phyloP scores from a whole-genome alignment of 805 yeast species.

The Pichia manshurica region DNA sequence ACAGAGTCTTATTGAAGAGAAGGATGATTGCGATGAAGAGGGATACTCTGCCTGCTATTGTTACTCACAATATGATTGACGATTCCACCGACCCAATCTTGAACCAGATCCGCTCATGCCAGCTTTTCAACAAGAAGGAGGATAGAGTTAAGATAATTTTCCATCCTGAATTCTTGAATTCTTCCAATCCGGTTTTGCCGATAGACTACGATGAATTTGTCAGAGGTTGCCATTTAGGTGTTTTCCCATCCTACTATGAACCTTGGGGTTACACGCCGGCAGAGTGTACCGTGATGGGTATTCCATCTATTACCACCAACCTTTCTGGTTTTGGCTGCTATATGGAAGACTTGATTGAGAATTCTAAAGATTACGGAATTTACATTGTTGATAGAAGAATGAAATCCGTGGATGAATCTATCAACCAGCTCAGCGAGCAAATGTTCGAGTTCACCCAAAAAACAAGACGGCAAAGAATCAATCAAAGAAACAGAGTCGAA shows the following conservation, averaged over 20 bases:
- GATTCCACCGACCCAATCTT: constrained; percentile 87
- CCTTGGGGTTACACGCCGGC: constrained; percentile 99
- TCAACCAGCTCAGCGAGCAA: constrained; percentile 79
- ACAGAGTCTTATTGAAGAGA: constrained; percentile 81
- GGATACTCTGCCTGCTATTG: constrained; percentile 87
- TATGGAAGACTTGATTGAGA: constrained; percentile 96
- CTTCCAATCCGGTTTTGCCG: constrained; percentile 89
- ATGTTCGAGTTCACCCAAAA: constrained; percentile 87
- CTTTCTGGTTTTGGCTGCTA: constrained; percentile 96
- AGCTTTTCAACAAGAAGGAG: constrained; percentile 79
- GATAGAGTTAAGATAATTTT: constrained; percentile 93
- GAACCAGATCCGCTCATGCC: constrained; percentile 86
- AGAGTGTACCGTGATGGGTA: constrained; percentile 99
- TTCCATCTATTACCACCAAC: constrained; percentile 94
- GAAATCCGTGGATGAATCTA: constrained; percentile 88
- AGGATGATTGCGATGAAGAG: constrained; percentile 90
- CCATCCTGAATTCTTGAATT: constrained; percentile 95
- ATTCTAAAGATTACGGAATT: constrained; percentile 92
- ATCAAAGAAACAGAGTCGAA: constrained; percentile 96
- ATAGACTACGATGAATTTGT: constrained; percentile 96
- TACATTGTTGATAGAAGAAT: constrained; percentile 93
- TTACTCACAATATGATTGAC: constrained; percentile 94
- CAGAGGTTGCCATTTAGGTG: constrained; percentile 96
- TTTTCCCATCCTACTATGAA: constrained; percentile 96
- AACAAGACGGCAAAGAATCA: constrained; percentile 94